A percentile compares a stretch with the other conserved stretches of the same genome.
Evolutionary conservation across 345 rosid species (phyloP).

Genomic region (Iberis pinnata): DNA sequence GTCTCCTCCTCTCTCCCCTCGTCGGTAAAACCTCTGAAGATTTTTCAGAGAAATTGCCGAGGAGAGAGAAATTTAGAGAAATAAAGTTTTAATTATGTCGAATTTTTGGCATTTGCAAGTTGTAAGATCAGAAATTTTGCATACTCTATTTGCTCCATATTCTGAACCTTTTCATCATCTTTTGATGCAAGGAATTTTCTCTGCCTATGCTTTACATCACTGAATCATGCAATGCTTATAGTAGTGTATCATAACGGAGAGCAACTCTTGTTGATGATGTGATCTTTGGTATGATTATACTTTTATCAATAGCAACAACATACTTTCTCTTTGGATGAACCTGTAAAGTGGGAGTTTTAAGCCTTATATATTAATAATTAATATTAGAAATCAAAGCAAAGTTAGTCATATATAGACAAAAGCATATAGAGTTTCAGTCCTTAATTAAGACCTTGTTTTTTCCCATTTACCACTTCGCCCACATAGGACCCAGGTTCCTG

Average conservation of each 20-base stretch:
- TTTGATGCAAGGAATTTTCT: too few relatives aligned
- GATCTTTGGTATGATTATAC: constrained; percentile 83
- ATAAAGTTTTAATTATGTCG: too few relatives aligned
- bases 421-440: constrained; percentile 34
- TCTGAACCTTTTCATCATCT: too few relatives aligned
- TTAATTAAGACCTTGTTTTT: constrained; percentile 93
- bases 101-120: too few relatives aligned
- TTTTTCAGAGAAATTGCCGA: too few relatives aligned
- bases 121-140: too few relatives aligned
- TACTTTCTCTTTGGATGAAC: constrained; percentile 99
- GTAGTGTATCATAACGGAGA: constrained; percentile 93
- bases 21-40: too few relatives aligned
- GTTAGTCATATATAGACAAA: not conserved
- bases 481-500: constrained; percentile 99
- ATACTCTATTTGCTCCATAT: too few relatives aligned
- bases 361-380: not conserved
- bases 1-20: too few relatives aligned
- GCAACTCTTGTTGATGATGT: constrained; percentile 96
- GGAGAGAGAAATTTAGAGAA: too few relatives aligned
- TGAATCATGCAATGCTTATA: too few relatives aligned
- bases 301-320: constrained; percentile 93
- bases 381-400: not conserved
- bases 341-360: constrained; percentile 32
- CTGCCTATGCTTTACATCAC: too few relatives aligned
- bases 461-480: constrained; percentile 99